phyloP scores from a whole-genome alignment of 495 filamentous ascomycete species.

The Stereocaulon alpinum region DNA sequence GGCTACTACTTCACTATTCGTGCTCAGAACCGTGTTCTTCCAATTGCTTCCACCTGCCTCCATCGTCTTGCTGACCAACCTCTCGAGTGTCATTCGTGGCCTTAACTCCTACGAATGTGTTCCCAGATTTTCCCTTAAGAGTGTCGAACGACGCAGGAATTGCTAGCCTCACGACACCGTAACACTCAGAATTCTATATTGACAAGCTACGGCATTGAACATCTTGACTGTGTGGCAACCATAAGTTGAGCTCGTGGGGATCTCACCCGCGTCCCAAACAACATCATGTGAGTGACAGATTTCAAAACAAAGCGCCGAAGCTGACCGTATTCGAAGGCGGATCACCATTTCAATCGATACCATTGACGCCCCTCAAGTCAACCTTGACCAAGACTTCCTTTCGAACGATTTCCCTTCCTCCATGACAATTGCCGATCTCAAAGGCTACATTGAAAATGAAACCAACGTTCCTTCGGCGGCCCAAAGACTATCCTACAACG shows the following conservation, averaged over 20 bases:
- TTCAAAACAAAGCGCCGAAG: background rate
- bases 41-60: background rate
- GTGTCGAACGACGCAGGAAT: background rate
- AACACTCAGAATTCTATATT: background rate
- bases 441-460: constrained; percentile 67
- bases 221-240: background rate
- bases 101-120: background rate
- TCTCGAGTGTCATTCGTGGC: background rate
- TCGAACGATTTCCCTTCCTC: constrained; percentile 73
- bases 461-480: constrained; percentile 39
- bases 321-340: constrained; percentile 41
- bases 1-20: constrained; percentile 1
- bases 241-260: background rate
- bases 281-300: constrained; percentile 11
- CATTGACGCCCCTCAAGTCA: constrained; percentile 48
- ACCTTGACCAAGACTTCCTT: constrained; percentile 63
- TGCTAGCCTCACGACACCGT: background rate
- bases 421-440: constrained; percentile 79
- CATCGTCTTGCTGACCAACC: background rate
- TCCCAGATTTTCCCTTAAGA: background rate
- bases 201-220: background rate
- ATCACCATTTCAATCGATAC: constrained; percentile 75
- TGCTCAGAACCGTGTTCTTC: constrained; percentile 1
- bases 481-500: constrained; percentile 74
- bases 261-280: constrained; percentile 4